phyloP scores from a whole-genome alignment of 768 basidiomycete genomes.

The Mycena crocata region DNA sequence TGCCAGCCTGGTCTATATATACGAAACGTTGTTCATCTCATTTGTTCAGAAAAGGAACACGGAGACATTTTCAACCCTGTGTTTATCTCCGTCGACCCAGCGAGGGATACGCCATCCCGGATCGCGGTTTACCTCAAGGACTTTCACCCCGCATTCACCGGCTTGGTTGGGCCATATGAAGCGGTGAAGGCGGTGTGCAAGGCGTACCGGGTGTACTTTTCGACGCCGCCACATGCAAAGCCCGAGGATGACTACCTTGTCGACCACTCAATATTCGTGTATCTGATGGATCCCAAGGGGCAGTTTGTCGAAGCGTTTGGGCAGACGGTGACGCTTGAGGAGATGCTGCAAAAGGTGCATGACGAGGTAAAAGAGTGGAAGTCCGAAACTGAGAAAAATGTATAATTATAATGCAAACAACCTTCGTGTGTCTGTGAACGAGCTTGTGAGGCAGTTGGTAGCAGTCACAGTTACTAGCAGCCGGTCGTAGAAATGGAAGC shows the following conservation, averaged over 20 bases:
- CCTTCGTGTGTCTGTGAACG: neutral
- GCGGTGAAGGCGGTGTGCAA: conserved; percentile 91
- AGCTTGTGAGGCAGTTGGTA: neutral
- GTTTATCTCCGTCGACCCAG: conserved; percentile 97
- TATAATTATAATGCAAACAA: neutral
- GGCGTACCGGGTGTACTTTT: conserved; percentile 98
- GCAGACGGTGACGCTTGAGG: conserved; percentile 76
- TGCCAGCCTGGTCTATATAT: conserved; percentile 5
- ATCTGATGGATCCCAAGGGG: conserved; percentile 96
- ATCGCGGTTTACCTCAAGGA: conserved; percentile 79
- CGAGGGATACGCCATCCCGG: conserved; percentile 78
- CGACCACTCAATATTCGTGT: conserved; percentile 97
- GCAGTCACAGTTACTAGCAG: neutral
- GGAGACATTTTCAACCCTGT: conserved; percentile 85
- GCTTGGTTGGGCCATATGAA: conserved; percentile 87
- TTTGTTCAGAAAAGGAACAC: conserved; percentile 68
- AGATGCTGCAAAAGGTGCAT: conserved; percentile 72
- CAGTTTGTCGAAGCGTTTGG: conserved; percentile 98
- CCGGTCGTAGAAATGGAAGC: neutral
- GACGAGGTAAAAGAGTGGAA: conserved; percentile 61
- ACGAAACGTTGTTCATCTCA: neutral
- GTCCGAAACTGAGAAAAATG: conserved; percentile 50
- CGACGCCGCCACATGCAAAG: conserved; percentile 90
- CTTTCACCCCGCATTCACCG: conserved; percentile 92
- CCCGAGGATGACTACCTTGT: conserved; percentile 95